Percentiles rank a stretch among this genome's conserved stretches.
These are phyloP conservation scores for Cardamine chenopodiifolia DNA, from an alignment of 345 rosid genomes.

Conservation along the genomic window DNA sequence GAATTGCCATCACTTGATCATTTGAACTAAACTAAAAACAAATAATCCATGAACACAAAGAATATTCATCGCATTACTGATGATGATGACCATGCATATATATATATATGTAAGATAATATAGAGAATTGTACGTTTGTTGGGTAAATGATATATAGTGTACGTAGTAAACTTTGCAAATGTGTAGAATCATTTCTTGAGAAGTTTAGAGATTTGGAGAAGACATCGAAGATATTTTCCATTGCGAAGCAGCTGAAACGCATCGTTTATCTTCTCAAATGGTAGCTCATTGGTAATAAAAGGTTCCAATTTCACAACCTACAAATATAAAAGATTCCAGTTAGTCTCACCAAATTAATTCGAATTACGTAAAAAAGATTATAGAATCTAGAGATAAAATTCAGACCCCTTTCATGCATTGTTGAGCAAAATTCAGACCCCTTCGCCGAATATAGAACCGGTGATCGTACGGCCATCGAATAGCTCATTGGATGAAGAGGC, in stretches of 20 bases:
- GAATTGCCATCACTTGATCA: background rate
- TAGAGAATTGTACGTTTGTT: background rate
- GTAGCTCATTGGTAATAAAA: conserved; percentile 40
- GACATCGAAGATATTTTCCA: conserved; percentile 43
- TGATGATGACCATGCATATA: background rate
- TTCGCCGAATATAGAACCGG: conserved; percentile 37
- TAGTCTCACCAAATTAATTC: background rate
- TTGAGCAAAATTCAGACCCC: conserved; percentile 22
- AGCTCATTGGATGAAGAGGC: conserved; percentile 45
- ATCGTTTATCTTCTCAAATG: conserved; percentile 40
- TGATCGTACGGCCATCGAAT: conserved; percentile 37
- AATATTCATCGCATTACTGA: background rate
- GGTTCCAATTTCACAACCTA: conserved; percentile 42
- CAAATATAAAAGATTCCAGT: background rate
- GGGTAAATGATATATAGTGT: background rate
- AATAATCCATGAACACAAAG: background rate
- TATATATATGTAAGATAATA: background rate
- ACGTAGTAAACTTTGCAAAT: background rate
- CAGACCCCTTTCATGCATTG: conserved; percentile 42
- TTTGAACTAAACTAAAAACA: background rate
- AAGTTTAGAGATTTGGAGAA: conserved; percentile 36
- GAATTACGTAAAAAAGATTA: background rate
- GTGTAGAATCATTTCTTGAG: conserved; percentile 34
- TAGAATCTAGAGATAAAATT: background rate
- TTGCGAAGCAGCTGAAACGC: conserved; percentile 44